Percentiles rank a stretch among this genome's conserved stretches.
phyloP scores from a whole-genome alignment of 257 asterid species.

The Rauvolfia tetraphylla region DNA sequence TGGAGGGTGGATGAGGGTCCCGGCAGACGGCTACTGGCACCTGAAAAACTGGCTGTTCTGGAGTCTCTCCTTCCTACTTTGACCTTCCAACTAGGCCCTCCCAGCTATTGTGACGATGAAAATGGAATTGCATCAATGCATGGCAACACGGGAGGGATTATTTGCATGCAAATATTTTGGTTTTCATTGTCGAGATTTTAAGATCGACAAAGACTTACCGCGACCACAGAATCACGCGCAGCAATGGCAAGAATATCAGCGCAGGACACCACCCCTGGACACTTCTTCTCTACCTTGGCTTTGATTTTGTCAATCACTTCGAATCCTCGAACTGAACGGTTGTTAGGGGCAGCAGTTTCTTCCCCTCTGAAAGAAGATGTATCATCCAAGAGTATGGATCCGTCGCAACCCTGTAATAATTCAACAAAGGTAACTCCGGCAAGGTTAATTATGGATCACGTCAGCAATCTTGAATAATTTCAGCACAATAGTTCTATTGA shows the following conservation, averaged over 20 bases:
- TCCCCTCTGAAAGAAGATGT: slow-evolving; percentile 44
- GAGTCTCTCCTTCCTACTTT: slow-evolving; percentile 54
- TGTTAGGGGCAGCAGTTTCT: slow-evolving; percentile 42
- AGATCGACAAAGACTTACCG: slow-evolving; percentile 21
- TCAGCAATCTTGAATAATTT: neutral
- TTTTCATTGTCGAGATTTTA: too few species aligned
- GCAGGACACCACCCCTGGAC: slow-evolving; percentile 52
- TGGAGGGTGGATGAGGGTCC: slow-evolving; percentile 34
- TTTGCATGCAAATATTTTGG: neutral
- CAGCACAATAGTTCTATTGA: neutral
- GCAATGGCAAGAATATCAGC: slow-evolving; percentile 62
- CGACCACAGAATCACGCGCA: slow-evolving; percentile 47
- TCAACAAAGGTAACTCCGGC: neutral
- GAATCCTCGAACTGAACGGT: slow-evolving; percentile 43
- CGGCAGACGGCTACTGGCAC: slow-evolving; percentile 50
- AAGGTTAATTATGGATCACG: neutral
- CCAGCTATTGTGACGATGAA: slow-evolving; percentile 31
- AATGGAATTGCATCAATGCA: neutral
- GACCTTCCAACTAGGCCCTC: slow-evolving; percentile 53
- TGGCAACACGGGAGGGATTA: neutral
- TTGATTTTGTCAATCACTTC: slow-evolving; percentile 41
- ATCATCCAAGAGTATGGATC: slow-evolving; percentile 47
- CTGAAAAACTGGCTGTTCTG: slow-evolving; percentile 34
- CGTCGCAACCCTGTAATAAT: slow-evolving; percentile 54
- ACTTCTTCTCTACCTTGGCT: slow-evolving; percentile 36